These are phyloP conservation scores for Kodamaea suecica DNA, from an alignment of 1,139 yeast species.

Conservation along the genomic window DNA sequence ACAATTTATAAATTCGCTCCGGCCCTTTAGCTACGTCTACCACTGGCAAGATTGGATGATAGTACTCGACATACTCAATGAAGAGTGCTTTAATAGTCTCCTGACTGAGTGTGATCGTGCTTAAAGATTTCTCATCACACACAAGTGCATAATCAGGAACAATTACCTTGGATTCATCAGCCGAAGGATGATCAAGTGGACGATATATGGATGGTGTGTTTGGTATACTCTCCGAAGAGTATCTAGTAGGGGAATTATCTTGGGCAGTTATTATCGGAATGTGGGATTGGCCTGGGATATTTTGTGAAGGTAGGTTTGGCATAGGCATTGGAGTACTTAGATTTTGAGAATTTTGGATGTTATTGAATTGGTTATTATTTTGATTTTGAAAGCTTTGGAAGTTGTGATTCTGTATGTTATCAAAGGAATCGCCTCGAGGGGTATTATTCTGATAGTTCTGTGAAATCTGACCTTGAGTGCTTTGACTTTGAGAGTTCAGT, in stretches of 20 bases:
- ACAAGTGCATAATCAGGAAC: slow-evolving; percentile 40
- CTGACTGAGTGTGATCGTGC: slow-evolving; percentile 58
- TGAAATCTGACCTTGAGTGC: neutral
- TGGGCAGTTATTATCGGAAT: neutral
- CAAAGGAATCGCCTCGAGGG: too few species aligned
- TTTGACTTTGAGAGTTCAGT: slow-evolving; percentile 5
- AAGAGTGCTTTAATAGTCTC: slow-evolving; percentile 64
- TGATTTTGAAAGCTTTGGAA: slow-evolving; percentile 6
- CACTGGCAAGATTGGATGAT: slow-evolving; percentile 84
- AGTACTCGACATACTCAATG: slow-evolving; percentile 65
- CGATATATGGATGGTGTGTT: slow-evolving; percentile 32
- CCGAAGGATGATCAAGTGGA: slow-evolving; percentile 10
- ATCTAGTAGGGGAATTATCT: slow-evolving; percentile 7
- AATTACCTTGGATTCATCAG: slow-evolving; percentile 6
- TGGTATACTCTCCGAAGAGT: slow-evolving; percentile 26
- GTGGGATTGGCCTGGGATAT: neutral
- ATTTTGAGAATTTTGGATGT: slow-evolving; percentile 1
- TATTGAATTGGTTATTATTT: slow-evolving; percentile 1
- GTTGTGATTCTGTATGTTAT: too few species aligned
- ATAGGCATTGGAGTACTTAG: too few species aligned
- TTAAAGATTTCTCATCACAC: slow-evolving; percentile 68
- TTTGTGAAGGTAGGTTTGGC: neutral
- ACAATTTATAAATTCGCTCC: slow-evolving; percentile 67
- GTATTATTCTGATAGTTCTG: neutral
- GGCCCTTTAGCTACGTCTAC: slow-evolving; percentile 83